Percentiles rank a stretch among this genome's conserved stretches.
Evolutionary conservation across 257 asterid genomes (phyloP).

Genomic region (Hygrophila difformis): DNA sequence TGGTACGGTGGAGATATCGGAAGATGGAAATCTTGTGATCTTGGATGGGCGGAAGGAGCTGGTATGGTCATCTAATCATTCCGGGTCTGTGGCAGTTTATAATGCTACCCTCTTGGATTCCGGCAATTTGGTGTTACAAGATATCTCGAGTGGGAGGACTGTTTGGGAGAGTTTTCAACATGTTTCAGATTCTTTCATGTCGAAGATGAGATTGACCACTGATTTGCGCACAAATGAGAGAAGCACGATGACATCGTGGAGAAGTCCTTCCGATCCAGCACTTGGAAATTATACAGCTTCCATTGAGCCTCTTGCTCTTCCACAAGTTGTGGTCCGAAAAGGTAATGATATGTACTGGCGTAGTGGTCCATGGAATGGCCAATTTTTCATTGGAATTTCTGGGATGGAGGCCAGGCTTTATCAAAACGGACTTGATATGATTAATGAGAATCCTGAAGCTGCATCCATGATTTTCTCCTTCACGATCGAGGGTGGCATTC

Average conservation of each 20-base stretch:
- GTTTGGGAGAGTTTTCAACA: conserved; percentile 13
- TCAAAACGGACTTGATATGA: conserved; percentile 25
- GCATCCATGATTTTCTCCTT: conserved; percentile 16
- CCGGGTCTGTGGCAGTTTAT: conserved; percentile 11
- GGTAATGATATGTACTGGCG: no score
- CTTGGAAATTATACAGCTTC: conserved; percentile 34
- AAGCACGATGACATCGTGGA: no score
- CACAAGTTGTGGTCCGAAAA: not conserved
- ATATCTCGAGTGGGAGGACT: conserved; percentile 3
- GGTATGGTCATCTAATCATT: conserved; percentile 23
- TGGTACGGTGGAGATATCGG: conserved; percentile 20
- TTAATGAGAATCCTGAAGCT: conserved; percentile 4
- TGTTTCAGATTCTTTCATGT: conserved; percentile 12
- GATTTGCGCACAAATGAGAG: conserved; percentile 18
- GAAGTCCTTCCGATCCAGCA: conserved; percentile 33
- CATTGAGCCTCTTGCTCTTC: conserved; percentile 6
- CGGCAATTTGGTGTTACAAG: conserved; percentile 25
- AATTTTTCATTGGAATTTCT: conserved; percentile 28
- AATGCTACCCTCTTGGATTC: conserved; percentile 22
- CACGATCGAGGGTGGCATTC: conserved; percentile 7
- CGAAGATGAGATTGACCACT: conserved; percentile 1
- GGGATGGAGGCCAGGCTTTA: not conserved
- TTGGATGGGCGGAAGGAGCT: conserved; percentile 20
- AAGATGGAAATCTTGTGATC: conserved; percentile 28
- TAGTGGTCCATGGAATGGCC: conserved; percentile 38